Conservation (phyloP, 805 yeast species). For the Candida maltosa region DNA sequence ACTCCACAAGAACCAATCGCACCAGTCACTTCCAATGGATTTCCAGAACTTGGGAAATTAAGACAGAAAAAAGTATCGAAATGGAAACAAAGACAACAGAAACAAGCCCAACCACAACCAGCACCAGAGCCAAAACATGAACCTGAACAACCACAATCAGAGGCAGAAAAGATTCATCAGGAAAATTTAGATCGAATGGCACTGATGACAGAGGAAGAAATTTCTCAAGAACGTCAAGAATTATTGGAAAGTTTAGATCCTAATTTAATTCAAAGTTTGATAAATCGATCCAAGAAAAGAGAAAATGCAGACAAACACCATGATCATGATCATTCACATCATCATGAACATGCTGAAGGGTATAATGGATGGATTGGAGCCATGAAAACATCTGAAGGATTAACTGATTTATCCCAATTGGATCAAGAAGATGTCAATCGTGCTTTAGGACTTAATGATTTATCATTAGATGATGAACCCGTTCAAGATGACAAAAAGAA, state of each 20-base stretch:
- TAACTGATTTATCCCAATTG: conserved; percentile 27
- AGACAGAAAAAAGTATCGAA: conserved; percentile 39
- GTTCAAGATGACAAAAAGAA: conserved; percentile 13
- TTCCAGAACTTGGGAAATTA: conserved; percentile 29
- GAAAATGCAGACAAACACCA: conserved; percentile 8
- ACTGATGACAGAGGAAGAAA: conserved; percentile 63
- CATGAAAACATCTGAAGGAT: conserved; percentile 33
- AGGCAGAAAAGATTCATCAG: conserved; percentile 69
- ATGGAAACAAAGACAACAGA: conserved; percentile 32
- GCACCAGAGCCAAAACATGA: conserved; percentile 9
- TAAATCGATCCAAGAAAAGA: conserved; percentile 55
- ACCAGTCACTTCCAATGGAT: conserved; percentile 20
- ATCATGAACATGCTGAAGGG: conserved; percentile 39
- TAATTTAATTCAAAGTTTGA: conserved; percentile 53
- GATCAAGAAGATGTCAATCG: conserved; percentile 33
- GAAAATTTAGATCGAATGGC: conserved; percentile 67
- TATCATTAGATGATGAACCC: conserved; percentile 12
- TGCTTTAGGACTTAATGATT: conserved; percentile 29
- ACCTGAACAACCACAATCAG: conserved; percentile 34
- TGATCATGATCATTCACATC: conserved; percentile 15
- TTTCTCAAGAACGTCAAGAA: conserved; percentile 62
- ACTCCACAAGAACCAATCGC: conserved; percentile 32
- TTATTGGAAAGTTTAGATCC: conserved; percentile 69
- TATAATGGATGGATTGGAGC: conserved; percentile 41
- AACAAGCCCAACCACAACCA: conserved; percentile 3